Evolutionary conservation across 495 filamentous ascomycete genomes (phyloP), one percentile per base, ranked within the genome.

Genomic region (Clohesyomyces aquaticus): DNA sequence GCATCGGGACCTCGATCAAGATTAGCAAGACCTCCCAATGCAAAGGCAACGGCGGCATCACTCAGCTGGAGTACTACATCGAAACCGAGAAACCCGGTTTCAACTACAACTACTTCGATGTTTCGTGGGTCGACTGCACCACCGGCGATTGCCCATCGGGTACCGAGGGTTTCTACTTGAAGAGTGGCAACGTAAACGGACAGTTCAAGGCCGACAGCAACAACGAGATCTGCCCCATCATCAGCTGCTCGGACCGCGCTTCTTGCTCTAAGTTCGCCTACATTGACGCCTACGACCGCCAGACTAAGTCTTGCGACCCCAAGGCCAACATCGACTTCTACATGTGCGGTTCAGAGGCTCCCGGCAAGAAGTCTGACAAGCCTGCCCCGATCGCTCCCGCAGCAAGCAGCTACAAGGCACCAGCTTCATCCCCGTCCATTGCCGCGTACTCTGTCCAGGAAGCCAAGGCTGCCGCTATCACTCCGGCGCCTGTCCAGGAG

Each of bases 21-120:
- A 21, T 72, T 27, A 62, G 63, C 55, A 60, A 66, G 51, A 35
- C 21, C 9, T n/a, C 56, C 10, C 6, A 43, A 12, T 61, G 53
- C 59, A 29, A 25, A 4, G 21, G 23, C n/a, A 32, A 9, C 38
- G 52, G 12, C 56, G 19, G 55, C 4, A 55, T 71, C 53, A 57
- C 64, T 4, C 70, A 72, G 43, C 43, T 72, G 48, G 70, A 72
- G 59, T 72, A 72, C 68, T 61, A n/a, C 54, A 42, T 63, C 21
- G 47, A 59, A n/a, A 54, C 54, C 25, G 23, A 19, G 10, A 29
- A 45, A 1, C 48, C 50, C 27, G 35, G 27, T 12, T 46, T 32
- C 16, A 55, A 46, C 55, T 4, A 16, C 49, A 62, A 67, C 61
- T 72, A 55, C 48, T 58, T 65, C 45, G 70, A 72, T 48, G 51